phyloP scores from a whole-genome alignment of 768 basidiomycete species.

The Pulveroboletus ravenelii region DNA sequence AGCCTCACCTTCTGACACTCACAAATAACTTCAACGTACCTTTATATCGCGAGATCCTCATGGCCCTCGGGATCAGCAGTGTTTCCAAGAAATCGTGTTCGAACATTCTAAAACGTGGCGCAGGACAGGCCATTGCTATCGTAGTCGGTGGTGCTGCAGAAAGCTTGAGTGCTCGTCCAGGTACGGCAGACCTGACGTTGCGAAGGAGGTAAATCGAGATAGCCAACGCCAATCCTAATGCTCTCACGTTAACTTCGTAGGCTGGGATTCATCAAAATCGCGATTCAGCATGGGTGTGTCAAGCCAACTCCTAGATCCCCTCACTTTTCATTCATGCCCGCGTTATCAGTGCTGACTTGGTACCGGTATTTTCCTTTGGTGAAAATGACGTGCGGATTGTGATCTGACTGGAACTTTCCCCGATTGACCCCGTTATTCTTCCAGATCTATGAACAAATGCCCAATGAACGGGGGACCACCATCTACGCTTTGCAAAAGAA shows the following conservation, averaged over 20 bases:
- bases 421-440: background rate
- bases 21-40: constrained; percentile 88
- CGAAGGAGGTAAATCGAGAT: constrained; percentile 49
- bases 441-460: constrained; percentile 96
- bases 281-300: constrained; percentile 79
- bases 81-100: constrained; percentile 89
- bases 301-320: background rate
- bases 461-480: constrained; percentile 89
- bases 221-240: background rate
- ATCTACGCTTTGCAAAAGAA: constrained; percentile 82
- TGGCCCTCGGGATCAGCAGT: constrained; percentile 85
- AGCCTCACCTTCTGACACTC: constrained; percentile 88
- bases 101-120: constrained; percentile 68
- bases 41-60: constrained; percentile 87
- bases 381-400: constrained; percentile 82
- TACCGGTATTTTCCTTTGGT: constrained; percentile 97
- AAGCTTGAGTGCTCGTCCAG: constrained; percentile 88
- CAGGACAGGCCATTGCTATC: constrained; percentile 77
- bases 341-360: constrained; percentile 74
- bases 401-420: background rate
- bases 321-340: constrained; percentile 2
- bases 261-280: constrained; percentile 92
- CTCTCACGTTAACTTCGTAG: constrained; percentile 33
- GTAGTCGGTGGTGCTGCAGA: constrained; percentile 97
- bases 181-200: constrained; percentile 89